Conservation (phyloP, 139 green algal species). For the Volvox reticuliferus region DNA sequence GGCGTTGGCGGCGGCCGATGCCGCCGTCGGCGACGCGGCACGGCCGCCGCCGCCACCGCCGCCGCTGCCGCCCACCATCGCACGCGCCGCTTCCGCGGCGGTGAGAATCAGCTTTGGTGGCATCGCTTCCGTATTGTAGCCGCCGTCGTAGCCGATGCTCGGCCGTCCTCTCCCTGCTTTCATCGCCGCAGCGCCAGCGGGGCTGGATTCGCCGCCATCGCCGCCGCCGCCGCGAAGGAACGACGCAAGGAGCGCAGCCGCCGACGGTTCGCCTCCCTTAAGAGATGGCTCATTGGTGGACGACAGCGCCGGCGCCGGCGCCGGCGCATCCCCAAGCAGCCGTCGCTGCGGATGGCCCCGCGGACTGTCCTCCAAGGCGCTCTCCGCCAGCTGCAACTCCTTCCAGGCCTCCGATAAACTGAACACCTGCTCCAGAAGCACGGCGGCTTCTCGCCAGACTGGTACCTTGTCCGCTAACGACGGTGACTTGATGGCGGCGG, state of each 20-base stretch:
- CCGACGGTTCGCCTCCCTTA: not conserved
- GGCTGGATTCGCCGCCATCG: not conserved
- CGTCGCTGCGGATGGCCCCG: not conserved
- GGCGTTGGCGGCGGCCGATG: too few species aligned
- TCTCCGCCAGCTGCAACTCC: conserved; percentile 6
- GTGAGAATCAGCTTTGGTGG: not conserved
- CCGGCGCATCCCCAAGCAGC: not conserved
- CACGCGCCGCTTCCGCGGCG: not conserved
- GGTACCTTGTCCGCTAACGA: not conserved
- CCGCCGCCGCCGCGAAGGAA: not conserved
- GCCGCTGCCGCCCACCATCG: not conserved
- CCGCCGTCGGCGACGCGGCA: too few species aligned
- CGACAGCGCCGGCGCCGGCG: not conserved
- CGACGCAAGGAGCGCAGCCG: conserved; percentile 23
- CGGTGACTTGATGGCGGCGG: not conserved
- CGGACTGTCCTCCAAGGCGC: not conserved
- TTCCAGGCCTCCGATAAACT: not conserved
- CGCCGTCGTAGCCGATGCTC: not conserved
- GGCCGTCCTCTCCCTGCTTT: too few species aligned
- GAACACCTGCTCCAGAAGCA: not conserved
- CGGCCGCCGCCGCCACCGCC: too few species aligned
- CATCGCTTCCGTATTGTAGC: not conserved
- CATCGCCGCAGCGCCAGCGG: not conserved
- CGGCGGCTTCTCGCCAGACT: conserved; percentile 6
- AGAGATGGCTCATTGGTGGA: not conserved